Conservation (phyloP, 1,284 basidiomycete genomes). For the Cryptococcus sp. region DNA sequence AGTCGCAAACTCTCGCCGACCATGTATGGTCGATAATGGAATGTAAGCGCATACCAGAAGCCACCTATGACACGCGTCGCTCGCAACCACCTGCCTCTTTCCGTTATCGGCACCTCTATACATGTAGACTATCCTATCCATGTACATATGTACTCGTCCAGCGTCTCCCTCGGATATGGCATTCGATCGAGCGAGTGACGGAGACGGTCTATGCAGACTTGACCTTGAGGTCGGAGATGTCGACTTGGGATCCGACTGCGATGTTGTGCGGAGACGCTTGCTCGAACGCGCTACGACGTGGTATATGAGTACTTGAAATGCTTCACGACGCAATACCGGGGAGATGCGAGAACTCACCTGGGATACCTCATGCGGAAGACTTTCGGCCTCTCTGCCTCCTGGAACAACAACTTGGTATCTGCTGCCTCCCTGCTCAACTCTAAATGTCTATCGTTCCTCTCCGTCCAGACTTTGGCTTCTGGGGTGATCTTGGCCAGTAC, state of each 20-base stretch:
- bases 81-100: too few relatives aligned
- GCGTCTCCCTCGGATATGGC: too few relatives aligned
- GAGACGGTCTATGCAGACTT: slow-evolving; percentile 12
- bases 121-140: too few relatives aligned
- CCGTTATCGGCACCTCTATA: too few relatives aligned
- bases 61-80: too few relatives aligned
- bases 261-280: slow-evolving; percentile 51
- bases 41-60: too few relatives aligned
- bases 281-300: slow-evolving; percentile 51
- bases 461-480: slow-evolving; percentile 37
- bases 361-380: slow-evolving; percentile 52
- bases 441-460: slow-evolving; percentile 53
- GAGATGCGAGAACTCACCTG: slow-evolving; percentile 36
- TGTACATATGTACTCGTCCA: too few relatives aligned
- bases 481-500: slow-evolving; percentile 45
- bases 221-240: slow-evolving; percentile 47
- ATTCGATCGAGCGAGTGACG: too few relatives aligned
- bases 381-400: slow-evolving; percentile 54
- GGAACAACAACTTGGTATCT: slow-evolving; percentile 53
- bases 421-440: slow-evolving; percentile 49
- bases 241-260: slow-evolving; percentile 51
- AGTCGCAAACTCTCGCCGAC: too few relatives aligned
- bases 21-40: too few relatives aligned
- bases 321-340: not conserved
- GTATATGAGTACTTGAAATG: not conserved